Evolutionary conservation across 345 rosid species (phyloP).

Genomic region (Rhizophora apiculata): DNA sequence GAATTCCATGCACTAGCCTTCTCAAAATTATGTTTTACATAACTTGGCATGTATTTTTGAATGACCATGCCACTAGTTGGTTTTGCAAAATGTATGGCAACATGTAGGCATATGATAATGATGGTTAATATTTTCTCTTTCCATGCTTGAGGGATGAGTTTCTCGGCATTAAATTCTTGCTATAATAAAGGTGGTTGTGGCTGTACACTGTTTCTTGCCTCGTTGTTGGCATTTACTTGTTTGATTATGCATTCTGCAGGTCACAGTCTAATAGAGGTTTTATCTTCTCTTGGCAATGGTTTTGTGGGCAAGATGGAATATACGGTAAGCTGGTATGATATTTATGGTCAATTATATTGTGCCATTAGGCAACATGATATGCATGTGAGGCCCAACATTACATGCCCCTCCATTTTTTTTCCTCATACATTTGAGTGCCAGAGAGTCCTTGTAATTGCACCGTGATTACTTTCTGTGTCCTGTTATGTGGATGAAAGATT

Average conservation of each 20-base stretch:
- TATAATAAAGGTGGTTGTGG: background rate
- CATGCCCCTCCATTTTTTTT: constrained; percentile 7
- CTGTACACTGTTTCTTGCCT: constrained; percentile 7
- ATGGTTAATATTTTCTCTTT: too few species aligned
- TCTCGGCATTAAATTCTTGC: background rate
- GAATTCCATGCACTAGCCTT: background rate
- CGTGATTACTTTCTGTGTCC: background rate
- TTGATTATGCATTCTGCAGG: constrained; percentile 40
- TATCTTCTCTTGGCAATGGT: constrained; percentile 96
- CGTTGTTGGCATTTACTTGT: constrained; percentile 1
- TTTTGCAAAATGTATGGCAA: background rate
- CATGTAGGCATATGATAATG: too few species aligned
- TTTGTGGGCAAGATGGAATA: constrained; percentile 92
- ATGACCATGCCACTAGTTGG: background rate
- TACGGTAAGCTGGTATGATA: constrained; percentile 59
- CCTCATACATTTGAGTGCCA: background rate
- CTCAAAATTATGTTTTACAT: background rate
- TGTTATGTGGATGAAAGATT: background rate
- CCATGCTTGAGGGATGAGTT: background rate
- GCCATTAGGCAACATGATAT: constrained; percentile 4
- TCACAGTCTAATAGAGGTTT: constrained; percentile 93
- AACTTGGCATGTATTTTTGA: background rate
- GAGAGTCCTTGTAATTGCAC: too few species aligned
- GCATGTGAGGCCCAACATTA: background rate
- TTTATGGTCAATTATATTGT: constrained; percentile 6